A percentile compares a stretch with the other conserved stretches of the same genome.
phyloP scores from a whole-genome alignment of 129 eudicot species.

The Saposhnikovia divaricata region DNA sequence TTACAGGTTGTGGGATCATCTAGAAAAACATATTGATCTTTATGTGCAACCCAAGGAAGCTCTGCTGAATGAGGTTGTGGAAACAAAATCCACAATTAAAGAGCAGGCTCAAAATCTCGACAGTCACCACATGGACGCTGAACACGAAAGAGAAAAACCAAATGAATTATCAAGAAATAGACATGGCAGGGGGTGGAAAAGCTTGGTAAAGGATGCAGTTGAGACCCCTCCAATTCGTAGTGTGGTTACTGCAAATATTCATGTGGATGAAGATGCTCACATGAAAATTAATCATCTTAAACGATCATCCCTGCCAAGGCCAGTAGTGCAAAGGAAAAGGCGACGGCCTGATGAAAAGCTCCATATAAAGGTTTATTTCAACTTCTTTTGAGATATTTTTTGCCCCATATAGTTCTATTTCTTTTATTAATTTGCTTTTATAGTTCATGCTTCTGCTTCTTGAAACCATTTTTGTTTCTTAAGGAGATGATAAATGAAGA shows the following conservation, averaged over 20 bases:
- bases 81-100: conserved; percentile 28
- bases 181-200: conserved; percentile 53
- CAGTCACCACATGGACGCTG: conserved; percentile 28
- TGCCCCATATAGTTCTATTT: neutral
- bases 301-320: conserved; percentile 44
- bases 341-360: conserved; percentile 48
- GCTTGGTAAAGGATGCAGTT: conserved; percentile 36
- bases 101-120: conserved; percentile 28
- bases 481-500: neutral
- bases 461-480: neutral
- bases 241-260: conserved; percentile 28
- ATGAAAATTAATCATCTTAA: conserved; percentile 21
- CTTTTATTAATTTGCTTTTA: neutral
- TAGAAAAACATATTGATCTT: conserved; percentile 52
- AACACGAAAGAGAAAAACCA: conserved; percentile 28
- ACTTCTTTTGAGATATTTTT: neutral
- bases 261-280: conserved; percentile 22
- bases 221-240: conserved; percentile 58
- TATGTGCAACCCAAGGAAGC: conserved; percentile 49
- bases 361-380: conserved; percentile 33
- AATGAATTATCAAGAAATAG: conserved; percentile 30
- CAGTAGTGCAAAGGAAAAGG: conserved; percentile 44
- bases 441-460: neutral
- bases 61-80: conserved; percentile 32
- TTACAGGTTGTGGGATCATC: conserved; percentile 93